Conservation (phyloP, 23 red algal species). For the Agarophyton chilense region DNA sequence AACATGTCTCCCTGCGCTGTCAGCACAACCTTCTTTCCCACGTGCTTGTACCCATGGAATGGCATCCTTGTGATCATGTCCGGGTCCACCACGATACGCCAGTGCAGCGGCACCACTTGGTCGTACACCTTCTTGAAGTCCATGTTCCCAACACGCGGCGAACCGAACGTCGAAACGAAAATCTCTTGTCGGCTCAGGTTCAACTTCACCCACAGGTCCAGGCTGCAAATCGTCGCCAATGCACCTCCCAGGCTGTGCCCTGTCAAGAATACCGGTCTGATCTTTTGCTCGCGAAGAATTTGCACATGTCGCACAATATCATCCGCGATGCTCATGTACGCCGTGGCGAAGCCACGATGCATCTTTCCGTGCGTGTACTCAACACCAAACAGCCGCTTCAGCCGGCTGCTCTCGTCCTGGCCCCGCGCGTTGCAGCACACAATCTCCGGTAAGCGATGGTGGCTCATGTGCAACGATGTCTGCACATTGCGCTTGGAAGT, state of each 20-base stretch:
- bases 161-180: constrained; percentile 80
- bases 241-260: constrained; percentile 85
- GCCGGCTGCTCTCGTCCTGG: constrained; percentile 36
- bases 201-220: constrained; percentile 68
- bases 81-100: constrained; percentile 76
- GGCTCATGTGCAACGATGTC: constrained; percentile 64
- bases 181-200: constrained; percentile 60
- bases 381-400: constrained; percentile 54
- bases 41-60: constrained; percentile 65
- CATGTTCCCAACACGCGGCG: constrained; percentile 82
- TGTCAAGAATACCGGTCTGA: constrained; percentile 75
- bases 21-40: constrained; percentile 84
- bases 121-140: constrained; percentile 69
- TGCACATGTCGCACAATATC: constrained; percentile 58
- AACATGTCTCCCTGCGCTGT: constrained; percentile 77
- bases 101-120: constrained; percentile 71
- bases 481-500: constrained; percentile 64
- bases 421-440: constrained; percentile 22
- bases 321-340: constrained; percentile 69
- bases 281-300: constrained; percentile 43
- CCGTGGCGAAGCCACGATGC: constrained; percentile 71
- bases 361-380: constrained; percentile 47
- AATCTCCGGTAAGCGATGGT: constrained; percentile 20
- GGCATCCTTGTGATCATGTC: constrained; percentile 81
- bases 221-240: constrained; percentile 69